A percentile compares a stretch with the other conserved stretches of the same genome.
These are phyloP conservation scores for Brassica napus DNA, from an alignment of 345 rosid species.

Conservation along the genomic window DNA sequence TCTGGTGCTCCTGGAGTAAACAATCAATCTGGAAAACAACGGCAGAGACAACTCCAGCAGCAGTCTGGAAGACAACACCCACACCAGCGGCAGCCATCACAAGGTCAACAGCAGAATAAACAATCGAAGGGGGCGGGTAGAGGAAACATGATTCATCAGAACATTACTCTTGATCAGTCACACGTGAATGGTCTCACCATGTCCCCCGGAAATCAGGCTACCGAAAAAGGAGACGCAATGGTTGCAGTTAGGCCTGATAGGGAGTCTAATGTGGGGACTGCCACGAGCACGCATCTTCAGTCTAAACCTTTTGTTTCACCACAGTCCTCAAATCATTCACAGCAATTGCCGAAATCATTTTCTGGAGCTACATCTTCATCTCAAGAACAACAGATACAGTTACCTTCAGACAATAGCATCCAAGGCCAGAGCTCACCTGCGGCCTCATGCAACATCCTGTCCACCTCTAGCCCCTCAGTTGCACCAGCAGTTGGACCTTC, in stretches of 20 bases:
- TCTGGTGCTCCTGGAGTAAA: conserved; percentile 56
- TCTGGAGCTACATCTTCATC: conserved; percentile 52
- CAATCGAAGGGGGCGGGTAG: conserved; percentile 77
- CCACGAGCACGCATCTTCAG: conserved; percentile 54
- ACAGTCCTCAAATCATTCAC: conserved; percentile 60
- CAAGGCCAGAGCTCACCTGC: conserved; percentile 60
- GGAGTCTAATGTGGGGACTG: conserved; percentile 60
- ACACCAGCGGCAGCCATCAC: conserved; percentile 70
- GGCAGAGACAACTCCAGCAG: conserved; percentile 78
- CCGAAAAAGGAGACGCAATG: conserved; percentile 69
- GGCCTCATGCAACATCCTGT: conserved; percentile 48
- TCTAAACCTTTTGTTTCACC: conserved; percentile 61
- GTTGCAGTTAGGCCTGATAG: conserved; percentile 65
- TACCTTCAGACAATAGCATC: conserved; percentile 60
- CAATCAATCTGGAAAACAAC: conserved; percentile 85
- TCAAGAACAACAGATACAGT: conserved; percentile 61
- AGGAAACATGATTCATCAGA: conserved; percentile 77
- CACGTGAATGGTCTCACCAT: conserved; percentile 65
- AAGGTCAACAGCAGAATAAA: conserved; percentile 72
- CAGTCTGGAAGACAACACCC: conserved; percentile 89
- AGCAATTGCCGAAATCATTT: conserved; percentile 56
- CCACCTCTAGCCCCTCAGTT: conserved; percentile 52
- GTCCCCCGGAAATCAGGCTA: conserved; percentile 60
- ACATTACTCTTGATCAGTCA: conserved; percentile 63
- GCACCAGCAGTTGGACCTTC: conserved; percentile 44